Base-by-base conservation (phyloP, 352 stramenopile species). In the Globisporangium recalcitrans region DNA sequence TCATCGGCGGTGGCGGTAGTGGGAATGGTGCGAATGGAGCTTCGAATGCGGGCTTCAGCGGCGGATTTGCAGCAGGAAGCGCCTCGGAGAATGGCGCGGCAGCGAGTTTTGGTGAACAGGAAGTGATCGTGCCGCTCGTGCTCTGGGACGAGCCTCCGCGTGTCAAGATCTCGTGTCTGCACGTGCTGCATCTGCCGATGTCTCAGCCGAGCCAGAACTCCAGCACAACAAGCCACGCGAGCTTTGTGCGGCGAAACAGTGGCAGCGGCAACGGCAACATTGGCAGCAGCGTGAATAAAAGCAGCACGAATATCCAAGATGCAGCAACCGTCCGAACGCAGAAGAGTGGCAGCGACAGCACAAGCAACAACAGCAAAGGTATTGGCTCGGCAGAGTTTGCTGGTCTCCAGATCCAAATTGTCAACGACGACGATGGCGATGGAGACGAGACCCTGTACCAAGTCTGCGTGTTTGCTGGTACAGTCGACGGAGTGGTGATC, bases 381-480 rank as follows among this genome's bases (percentile, higher is more conserved):
- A 52, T 53, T 1, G 47, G 36, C 8, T 32, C 32, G 0, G 29
- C 61, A 6, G 51, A 57, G 5, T 57, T 69, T 27, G 63, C 56
- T 0, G 58, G 57, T 10, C 44, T 69, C 13, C 69, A 80, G 40
- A 73, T 76, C 38, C 60, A 78, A 51, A 70, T 79, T 52, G 71
- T 82, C 3, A 74, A 86, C 31, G 62, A 71, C 52, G 70, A 72
- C 6, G 53, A 72, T 14, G 47, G 62, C 6, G 73, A 77, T 14
- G 60, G 63, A 2, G 74, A 79, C 32, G 65, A 81, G 44, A 62
- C 60, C n/a, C 57, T 64, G 24, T 71, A 76, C 24, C 77, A 90
- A 60, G 48, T 91, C 7, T 87, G 78, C 31, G 84, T 93, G 14
- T 91, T 93, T 64, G 75, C 76, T 3, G 84, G 84, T 11, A 91